Percentiles rank a stretch among this genome's conserved stretches.
Conservation (phyloP, 305 asterid genomes). For the Fraxinus dipetala region DNA sequence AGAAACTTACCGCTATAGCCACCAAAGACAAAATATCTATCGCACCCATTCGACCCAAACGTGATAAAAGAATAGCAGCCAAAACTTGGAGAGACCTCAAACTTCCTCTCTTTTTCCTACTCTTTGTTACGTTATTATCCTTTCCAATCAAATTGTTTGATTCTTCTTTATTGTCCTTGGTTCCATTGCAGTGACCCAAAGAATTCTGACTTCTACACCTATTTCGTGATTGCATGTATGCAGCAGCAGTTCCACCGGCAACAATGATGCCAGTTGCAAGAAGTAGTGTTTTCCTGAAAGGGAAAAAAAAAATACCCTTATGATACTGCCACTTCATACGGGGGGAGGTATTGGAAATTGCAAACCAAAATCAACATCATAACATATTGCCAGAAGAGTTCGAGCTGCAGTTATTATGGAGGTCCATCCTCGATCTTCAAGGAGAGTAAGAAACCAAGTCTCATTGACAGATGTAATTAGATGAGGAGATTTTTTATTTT, state of each 20-base stretch:
- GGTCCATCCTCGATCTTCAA: constrained; percentile 11
- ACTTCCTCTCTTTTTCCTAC: constrained; percentile 80
- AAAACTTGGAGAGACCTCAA: constrained; percentile 85
- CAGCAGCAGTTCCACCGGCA: constrained; percentile 95
- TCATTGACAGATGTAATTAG: not conserved
- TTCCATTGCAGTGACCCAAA: constrained; percentile 50
- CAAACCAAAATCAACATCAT: not conserved
- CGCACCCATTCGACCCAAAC: constrained; percentile 80
- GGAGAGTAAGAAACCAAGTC: constrained; percentile 10
- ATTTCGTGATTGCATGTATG: constrained; percentile 65
- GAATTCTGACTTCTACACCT: constrained; percentile 38
- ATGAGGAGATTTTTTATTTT: not conserved
- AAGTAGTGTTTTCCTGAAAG: constrained; percentile 72
- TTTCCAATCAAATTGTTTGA: constrained; percentile 43
- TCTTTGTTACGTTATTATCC: constrained; percentile 54
- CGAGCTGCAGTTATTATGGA: not conserved
- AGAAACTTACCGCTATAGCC: constrained; percentile 76
- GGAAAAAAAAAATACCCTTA: not conserved
- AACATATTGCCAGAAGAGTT: constrained; percentile 5
- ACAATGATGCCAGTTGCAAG: constrained; percentile 81
- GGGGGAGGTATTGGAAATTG: not conserved
- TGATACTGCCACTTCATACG: constrained; percentile 2
- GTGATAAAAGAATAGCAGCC: constrained; percentile 84
- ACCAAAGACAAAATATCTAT: constrained; percentile 69
- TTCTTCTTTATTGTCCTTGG: constrained; percentile 35